Base-by-base conservation (phyloP, 2,329 filamentous ascomycete genomes). In the Coleophoma cylindrospora region DNA sequence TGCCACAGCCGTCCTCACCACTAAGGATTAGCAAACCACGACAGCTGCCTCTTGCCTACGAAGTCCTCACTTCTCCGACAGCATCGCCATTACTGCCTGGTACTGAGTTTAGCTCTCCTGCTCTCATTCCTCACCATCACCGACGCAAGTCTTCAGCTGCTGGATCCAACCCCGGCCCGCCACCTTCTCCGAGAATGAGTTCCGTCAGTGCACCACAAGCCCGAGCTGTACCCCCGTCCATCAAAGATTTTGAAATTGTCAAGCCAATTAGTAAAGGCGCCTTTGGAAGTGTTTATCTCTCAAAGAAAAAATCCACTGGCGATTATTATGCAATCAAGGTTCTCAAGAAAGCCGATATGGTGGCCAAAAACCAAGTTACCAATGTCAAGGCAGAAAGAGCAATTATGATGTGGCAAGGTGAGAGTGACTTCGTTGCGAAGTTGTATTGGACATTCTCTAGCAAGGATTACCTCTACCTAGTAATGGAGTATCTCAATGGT, bases 381-480 rank as follows among this genome's bases (percentile, higher is more conserved):
- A 99, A 99, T 64, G 94, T 99, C 63, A 97, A 99, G 70, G 94
- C 95, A 9, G 94, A 99, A 70, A 83, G 94, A 58, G 95, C 95
- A 19, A 99, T 99, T 65, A 97, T 99, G 94, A 99, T 99, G 94
- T 97, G 94, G 89, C 94, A 99, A 71, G 94, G 94, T 19, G 91
- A 97, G 68, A 99, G 95, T 67, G 94, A 99, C 53, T 99, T 99
- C 66, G 94, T 99, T 51, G 94, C 94, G 22, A 99, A 99, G 72
- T 79, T 99, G 12, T 99, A 97, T 72, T 99, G 95, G 95, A 99
- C 94, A 0, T 99, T 99, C 64, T 96, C 94, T 4, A 99, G 92
- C 76, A 99, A 99, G 65, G 94, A 99, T 64, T 99, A 96, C 65
- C 83, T 99, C 21, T 99, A 97, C 65, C 77, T 99, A 52, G 94